Evolutionary conservation across 2,329 filamentous ascomycete species (phyloP), one percentile per base, ranked within the genome.

Genomic region (Botrytis galanthina): DNA sequence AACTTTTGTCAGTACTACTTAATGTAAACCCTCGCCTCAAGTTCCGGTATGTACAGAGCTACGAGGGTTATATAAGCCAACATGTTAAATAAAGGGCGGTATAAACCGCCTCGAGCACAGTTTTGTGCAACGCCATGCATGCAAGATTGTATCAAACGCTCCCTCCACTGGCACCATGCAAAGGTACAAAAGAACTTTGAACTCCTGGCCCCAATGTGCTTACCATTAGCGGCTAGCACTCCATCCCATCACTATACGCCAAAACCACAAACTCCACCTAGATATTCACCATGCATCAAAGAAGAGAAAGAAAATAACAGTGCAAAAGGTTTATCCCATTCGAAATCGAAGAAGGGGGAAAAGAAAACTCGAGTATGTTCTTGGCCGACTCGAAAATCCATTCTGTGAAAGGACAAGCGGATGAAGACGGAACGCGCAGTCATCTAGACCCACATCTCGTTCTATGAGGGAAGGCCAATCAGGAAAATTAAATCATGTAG

Each of bases 201-300:
- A 70, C 54, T 62, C 54, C 54, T 29, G n/a, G 12, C 48, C 48
- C 48, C 37, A 68, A 51, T 71, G 70, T 71, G 60, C 57, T 63
- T 71, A 71, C 59, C 69, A 71, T 64, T 26, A 64, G 39, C 29
- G 42, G 46, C 60, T 42, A 71, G 69, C 68, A 70, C 54, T 61
- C 32, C 68, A 70, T n/a, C 57, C 66, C 14, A 46, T 54, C 22
- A 14, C 51, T 9, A 46, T 46, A 44, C 68, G 39, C 68, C 68
- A 35, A 42, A 46, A 44, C 68, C 54, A 61, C 42, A 68, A 29
- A 69, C 71, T 64, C 59, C 37, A 51, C n/a, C 60, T 59, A 54
- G 14, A 54, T 59, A 59, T 70, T 73, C 66, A 59, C 35, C 64
- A 70, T 73, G 71, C 71, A 73, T 62, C 35, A 63, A 70, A 22